Percentiles rank a stretch among this genome's conserved stretches.
Conservation (phyloP, 2,329 filamentous ascomycete genomes). For the Diaporthe citriasiana region DNA sequence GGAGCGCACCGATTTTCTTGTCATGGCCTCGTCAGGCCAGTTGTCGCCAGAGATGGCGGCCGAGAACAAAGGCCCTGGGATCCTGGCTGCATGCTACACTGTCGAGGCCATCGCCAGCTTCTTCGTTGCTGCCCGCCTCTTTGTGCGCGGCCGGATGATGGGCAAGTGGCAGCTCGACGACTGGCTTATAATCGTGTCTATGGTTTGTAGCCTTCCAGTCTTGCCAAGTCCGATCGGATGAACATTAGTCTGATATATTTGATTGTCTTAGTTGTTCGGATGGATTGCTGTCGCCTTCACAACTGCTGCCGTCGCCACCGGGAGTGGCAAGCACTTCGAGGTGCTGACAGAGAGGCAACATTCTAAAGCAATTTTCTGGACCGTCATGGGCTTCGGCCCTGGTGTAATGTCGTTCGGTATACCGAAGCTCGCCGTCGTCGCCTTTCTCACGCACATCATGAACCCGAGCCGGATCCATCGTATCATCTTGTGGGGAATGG, state of each 20-base stretch:
- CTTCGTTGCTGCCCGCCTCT: conserved; percentile 52
- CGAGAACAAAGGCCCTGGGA: conserved; percentile 53
- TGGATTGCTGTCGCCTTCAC: conserved; percentile 53
- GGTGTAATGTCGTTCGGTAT: conserved; percentile 56
- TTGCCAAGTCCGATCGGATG: background rate
- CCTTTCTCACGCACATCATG: conserved; percentile 55
- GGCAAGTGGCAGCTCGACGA: conserved; percentile 55
- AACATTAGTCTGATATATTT: background rate
- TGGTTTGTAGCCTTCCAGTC: conserved; percentile 45
- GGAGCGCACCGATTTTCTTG: background rate
- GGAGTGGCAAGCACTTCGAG: conserved; percentile 57
- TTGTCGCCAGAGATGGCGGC: conserved; percentile 38
- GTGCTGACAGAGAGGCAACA: conserved; percentile 50
- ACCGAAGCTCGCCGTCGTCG: conserved; percentile 59
- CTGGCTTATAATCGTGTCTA: conserved; percentile 52
- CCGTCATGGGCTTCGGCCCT: conserved; percentile 53
- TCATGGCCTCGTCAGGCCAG: conserved; percentile 26
- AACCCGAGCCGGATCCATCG: conserved; percentile 53
- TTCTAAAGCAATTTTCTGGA: conserved; percentile 52
- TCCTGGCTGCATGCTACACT: conserved; percentile 51
- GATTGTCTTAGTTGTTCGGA: conserved; percentile 48
- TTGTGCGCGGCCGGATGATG: conserved; percentile 50
- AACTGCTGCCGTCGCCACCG: conserved; percentile 51
- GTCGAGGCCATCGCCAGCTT: conserved; percentile 51
- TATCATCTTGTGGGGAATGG: conserved; percentile 53